Evolutionary conservation across 2,329 filamentous ascomycete genomes (phyloP).

Genomic region (Pleurostoma richardsiae): DNA sequence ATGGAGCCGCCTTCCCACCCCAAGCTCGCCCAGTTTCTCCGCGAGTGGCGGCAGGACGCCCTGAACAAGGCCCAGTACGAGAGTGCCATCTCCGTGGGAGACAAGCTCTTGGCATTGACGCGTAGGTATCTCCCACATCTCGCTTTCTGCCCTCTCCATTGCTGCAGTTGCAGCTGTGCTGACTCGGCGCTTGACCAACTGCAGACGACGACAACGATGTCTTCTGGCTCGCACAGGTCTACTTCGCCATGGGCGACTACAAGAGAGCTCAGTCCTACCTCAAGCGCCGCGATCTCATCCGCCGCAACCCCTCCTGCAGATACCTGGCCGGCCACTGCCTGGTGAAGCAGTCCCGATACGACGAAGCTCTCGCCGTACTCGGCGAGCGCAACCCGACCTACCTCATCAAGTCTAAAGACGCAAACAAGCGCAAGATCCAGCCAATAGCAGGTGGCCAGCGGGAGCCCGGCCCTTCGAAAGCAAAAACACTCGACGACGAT

Average conservation of each 20-base stretch:
- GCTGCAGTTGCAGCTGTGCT: not conserved
- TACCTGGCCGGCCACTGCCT: constrained; percentile 93
- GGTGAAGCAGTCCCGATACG: constrained; percentile 85
- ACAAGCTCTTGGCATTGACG: constrained; percentile 92
- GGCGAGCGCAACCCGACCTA: constrained; percentile 94
- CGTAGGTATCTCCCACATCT: constrained; percentile 49
- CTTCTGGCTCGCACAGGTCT: constrained; percentile 96
- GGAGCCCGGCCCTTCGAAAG: constrained; percentile 7
- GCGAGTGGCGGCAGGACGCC: constrained; percentile 92
- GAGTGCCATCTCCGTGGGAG: constrained; percentile 92
- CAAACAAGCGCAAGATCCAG: constrained; percentile 65
- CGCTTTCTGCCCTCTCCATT: not conserved
- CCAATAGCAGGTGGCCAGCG: constrained; percentile 29
- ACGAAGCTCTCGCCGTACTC: constrained; percentile 80
- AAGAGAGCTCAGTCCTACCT: constrained; percentile 85
- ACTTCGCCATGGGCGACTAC: constrained; percentile 94
- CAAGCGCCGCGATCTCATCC: constrained; percentile 74
- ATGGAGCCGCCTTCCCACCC: not conserved
- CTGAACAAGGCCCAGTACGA: constrained; percentile 95
- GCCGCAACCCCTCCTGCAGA: constrained; percentile 77
- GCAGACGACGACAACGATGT: constrained; percentile 89
- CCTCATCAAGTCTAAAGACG: constrained; percentile 59
- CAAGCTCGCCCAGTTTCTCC: constrained; percentile 84
- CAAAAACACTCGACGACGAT: constrained; percentile 4
- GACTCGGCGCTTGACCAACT: no score